Base-by-base conservation (phyloP, 208 protist genomes). In the Trypanosoma cruzi region DNA sequence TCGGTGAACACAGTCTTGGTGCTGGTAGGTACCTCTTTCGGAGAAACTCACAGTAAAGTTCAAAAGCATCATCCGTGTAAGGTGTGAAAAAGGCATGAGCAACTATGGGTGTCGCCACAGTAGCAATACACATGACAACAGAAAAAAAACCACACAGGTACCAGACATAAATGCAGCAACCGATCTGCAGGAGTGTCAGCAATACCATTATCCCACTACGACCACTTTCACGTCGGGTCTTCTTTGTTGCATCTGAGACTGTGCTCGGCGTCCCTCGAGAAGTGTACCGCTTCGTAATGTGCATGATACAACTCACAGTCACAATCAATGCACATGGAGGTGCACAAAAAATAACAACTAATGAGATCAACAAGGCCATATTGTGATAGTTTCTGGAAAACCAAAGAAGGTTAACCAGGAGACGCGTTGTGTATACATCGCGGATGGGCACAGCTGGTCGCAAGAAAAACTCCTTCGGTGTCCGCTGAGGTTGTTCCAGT, bases 341-440 rank as follows among this genome's bases (percentile, higher is more conserved):
- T 4, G n/a, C 37, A 40, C 58, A 66, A 8, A 75, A 54, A 0
- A 48, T 37, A 24, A 74, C 11, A 4, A 65, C 36, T 11, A 68
- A 4, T 20, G 58, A 70, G 42, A 66, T 46, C 16, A 69, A 10
- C 16, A 75, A 31, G 16, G 57, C 60, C 62, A 73, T 40, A 40
- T 77, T 77, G n/a, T 69, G 55, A 57, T 82, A 82, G 55, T 82
- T 82, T 37, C 77, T 48, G 24, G 77, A 46, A 46, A 82, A 82
- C 65, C 62, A 82, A 18, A 78, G 37, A 7, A 82, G 62, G 49
- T 82, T 82, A 11, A 82, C 68, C 31, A 82, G 40, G 22, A 82
- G 11, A 20, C 59, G 34, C 24, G 59, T 68, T 31, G 63, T 61
- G 40, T 68, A 82, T 20, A 62, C 53, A 0, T 75, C 58, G 18